Percentiles rank a stretch among this genome's conserved stretches.
phyloP scores from a whole-genome alignment of 176 grass and related monocot genomes.

The Saccharum officinarum region DNA sequence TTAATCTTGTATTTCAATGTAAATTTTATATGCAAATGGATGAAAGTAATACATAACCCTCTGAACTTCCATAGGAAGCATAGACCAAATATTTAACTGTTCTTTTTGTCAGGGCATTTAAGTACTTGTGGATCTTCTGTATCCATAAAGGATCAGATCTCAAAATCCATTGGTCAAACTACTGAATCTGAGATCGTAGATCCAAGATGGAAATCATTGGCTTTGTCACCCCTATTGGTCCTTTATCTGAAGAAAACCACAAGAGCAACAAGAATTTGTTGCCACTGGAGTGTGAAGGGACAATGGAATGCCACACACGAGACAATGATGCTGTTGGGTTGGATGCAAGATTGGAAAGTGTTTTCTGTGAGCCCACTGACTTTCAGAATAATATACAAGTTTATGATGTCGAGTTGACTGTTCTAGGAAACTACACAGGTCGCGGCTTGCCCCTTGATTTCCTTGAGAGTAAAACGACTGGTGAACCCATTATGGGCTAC shows the following conservation, averaged over 20 bases:
- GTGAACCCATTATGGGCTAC: constrained; percentile 70
- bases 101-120: constrained; percentile 47
- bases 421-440: constrained; percentile 63
- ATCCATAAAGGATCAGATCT: constrained; percentile 37
- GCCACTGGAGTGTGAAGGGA: constrained; percentile 23
- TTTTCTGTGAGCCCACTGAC: constrained; percentile 35
- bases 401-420: constrained; percentile 71
- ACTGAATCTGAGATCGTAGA: constrained; percentile 30
- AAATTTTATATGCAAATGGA: background rate
- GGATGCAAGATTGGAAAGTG: constrained; percentile 22
- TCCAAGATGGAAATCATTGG: constrained; percentile 40
- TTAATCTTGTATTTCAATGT: background rate
- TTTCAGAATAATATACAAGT: constrained; percentile 37
- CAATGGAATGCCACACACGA: constrained; percentile 32
- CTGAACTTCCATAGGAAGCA: background rate
- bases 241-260: constrained; percentile 15
- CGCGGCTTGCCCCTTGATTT: constrained; percentile 65
- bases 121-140: constrained; percentile 36
- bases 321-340: constrained; percentile 31
- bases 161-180: constrained; percentile 37
- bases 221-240: constrained; percentile 1
- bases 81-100: background rate
- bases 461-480: constrained; percentile 77
- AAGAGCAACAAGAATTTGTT: constrained; percentile 26
- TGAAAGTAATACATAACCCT: background rate